A percentile compares a stretch with the other conserved stretches of the same genome.
These are phyloP conservation scores for Graphilbum ipis-grandicollis DNA, from an alignment of 2,329 filamentous ascomycete species.

Conservation along the genomic window DNA sequence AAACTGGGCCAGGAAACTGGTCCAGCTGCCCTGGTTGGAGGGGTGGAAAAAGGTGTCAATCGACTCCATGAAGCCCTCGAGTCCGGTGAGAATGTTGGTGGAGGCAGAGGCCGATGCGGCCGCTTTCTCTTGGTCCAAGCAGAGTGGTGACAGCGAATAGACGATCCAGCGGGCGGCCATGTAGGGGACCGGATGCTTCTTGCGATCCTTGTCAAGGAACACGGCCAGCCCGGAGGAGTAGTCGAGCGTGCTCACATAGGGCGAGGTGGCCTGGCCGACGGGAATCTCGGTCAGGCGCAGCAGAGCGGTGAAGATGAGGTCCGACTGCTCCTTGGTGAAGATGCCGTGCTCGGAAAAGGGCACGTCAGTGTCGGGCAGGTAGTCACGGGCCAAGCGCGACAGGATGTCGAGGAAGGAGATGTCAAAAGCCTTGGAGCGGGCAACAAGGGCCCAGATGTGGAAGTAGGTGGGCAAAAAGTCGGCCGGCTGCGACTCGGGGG, in stretches of 20 bases:
- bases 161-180: constrained; percentile 87
- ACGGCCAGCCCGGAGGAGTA: constrained; percentile 66
- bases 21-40: constrained; percentile 88
- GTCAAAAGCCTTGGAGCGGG: constrained; percentile 75
- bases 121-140: no score
- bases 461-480: constrained; percentile 88
- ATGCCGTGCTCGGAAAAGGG: constrained; percentile 77
- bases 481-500: constrained; percentile 64
- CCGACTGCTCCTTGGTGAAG: constrained; percentile 81
- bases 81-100: constrained; percentile 63
- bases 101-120: no score
- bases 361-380: constrained; percentile 55
- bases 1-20: constrained; percentile 73
- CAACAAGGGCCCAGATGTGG: constrained; percentile 88
- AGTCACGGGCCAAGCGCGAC: constrained; percentile 74
- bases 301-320: constrained; percentile 82
- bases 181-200: constrained; percentile 83
- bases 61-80: constrained; percentile 85
- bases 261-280: constrained; percentile 86
- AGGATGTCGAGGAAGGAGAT: constrained; percentile 77
- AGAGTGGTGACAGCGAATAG: constrained; percentile 78
- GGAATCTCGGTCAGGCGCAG: constrained; percentile 85
- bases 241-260: constrained; percentile 70
- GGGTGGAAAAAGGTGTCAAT: constrained; percentile 98
- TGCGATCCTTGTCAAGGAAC: constrained; percentile 79